Evolutionary conservation across 805 yeast genomes (phyloP).

Genomic region (Blastobotrys peoriensis): DNA sequence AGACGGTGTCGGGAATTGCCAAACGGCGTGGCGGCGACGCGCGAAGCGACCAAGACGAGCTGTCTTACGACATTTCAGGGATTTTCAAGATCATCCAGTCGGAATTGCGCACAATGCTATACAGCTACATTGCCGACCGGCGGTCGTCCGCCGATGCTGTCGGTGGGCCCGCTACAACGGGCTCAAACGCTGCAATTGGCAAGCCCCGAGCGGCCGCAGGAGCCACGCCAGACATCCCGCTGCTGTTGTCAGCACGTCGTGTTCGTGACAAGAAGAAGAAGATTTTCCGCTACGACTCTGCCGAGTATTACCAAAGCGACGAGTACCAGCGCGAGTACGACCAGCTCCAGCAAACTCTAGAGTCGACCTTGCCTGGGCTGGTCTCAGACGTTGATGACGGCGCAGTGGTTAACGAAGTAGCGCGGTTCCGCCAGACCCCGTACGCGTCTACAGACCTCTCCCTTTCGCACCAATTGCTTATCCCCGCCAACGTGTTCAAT

Average conservation of each 20-base stretch:
- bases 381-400: conserved; percentile 30
- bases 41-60: neutral
- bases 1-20: conserved; percentile 35
- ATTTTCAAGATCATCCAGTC: conserved; percentile 42
- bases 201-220: neutral
- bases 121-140: conserved; percentile 30
- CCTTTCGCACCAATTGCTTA: conserved; percentile 56
- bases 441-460: conserved; percentile 58
- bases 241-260: too few relatives aligned
- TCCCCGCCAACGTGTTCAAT: conserved; percentile 67
- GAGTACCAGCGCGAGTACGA: conserved; percentile 26
- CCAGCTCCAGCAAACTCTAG: conserved; percentile 41
- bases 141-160: neutral
- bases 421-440: conserved; percentile 21
- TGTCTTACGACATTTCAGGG: conserved; percentile 33
- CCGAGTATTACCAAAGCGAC: conserved; percentile 23
- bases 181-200: neutral
- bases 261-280: conserved; percentile 12
- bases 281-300: conserved; percentile 26
- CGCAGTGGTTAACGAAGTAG: conserved; percentile 18
- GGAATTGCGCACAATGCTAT: conserved; percentile 36
- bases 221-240: conserved; percentile 2
- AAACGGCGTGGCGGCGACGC: conserved; percentile 16
- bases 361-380: conserved; percentile 70
- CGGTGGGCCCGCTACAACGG: conserved; percentile 5